phyloP scores from a whole-genome alignment of 306 rosid species.

The Glycine soja region DNA sequence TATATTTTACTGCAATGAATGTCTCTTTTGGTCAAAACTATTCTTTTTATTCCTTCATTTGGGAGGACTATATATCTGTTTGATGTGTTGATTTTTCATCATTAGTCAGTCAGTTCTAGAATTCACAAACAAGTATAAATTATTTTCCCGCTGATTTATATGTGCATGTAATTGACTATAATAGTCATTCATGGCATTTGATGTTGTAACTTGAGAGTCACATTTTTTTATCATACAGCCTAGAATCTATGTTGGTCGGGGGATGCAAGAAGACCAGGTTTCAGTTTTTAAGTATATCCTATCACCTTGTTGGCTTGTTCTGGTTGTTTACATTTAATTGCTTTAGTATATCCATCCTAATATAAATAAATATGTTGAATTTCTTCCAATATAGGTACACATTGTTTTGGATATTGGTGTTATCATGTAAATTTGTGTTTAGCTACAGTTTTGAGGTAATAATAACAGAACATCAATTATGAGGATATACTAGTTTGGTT shows the following conservation, averaged over 20 bases:
- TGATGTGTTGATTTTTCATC: conserved; percentile 17
- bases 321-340: conserved; percentile 1
- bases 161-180: conserved; percentile 15
- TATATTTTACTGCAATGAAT: not conserved
- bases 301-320: conserved; percentile 45
- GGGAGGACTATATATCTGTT: conserved; percentile 16
- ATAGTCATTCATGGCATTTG: conserved; percentile 32
- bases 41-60: conserved; percentile 21
- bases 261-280: conserved; percentile 95
- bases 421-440: conserved; percentile 79
- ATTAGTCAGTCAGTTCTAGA: conserved; percentile 27
- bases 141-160: conserved; percentile 26
- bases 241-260: conserved; percentile 82
- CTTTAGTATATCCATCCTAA: conserved; percentile 42
- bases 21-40: conserved; percentile 11
- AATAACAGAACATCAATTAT: conserved; percentile 8
- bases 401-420: conserved; percentile 78
- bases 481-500: not conserved
- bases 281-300: conserved; percentile 77
- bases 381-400: conserved; percentile 72
- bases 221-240: conserved; percentile 67
- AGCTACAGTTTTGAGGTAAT: conserved; percentile 95
- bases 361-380: conserved; percentile 19
- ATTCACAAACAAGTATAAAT: conserved; percentile 19
- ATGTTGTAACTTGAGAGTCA: conserved; percentile 29